Base-by-base conservation (phyloP, 2,329 filamentous ascomycete genomes). In the Plenodomus biglobosus region DNA sequence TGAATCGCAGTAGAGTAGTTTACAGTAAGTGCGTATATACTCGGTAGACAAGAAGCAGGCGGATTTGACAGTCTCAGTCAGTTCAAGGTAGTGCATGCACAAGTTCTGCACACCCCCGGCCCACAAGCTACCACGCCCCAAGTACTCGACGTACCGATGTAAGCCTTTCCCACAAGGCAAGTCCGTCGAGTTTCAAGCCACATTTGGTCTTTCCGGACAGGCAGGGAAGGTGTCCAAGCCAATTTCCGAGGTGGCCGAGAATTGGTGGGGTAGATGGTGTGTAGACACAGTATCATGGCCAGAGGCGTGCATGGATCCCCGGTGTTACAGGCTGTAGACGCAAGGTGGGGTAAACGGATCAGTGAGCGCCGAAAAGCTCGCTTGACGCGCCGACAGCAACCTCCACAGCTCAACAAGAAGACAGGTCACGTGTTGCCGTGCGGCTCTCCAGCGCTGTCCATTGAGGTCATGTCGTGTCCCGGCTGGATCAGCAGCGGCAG, bases 401-500 rank as follows among this genome's bases (percentile, higher is more conserved):
- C 50, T 39, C 34, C 50, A 46, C 50, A 52, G 46, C 50, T 52
- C 50, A 52, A 52, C 50, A 52, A 50, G 44, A 46, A 50, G 45
- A 40, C 34, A 27, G 6, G 27, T 32, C 34, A 47, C 36, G 39
- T 46, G 20, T 34, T 39, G 47, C 43, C 13, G 48, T 48, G 48
- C 43, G 48, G 48, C 48, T 51, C 48, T 51, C n/a, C n/a, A n/a
- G n/a, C n/a, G n/a, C n/a, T n/a, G n/a, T n/a, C n/a, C n/a, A n/a
- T n/a, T n/a, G n/a, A n/a, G n/a, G n/a, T n/a, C 48, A 38, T 27
- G 36, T 21, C 39, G 40, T 38, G 15, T 41, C 20, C 30, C 27
- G 20, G 32, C 48, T 40, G 32, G 20, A 24, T 24, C 37, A 35
- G 44, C 44, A 43, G 43, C 15, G 48, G 38, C 49, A 37, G 45